Conservation (phyloP, 2,329 filamentous ascomycete species). For the Aspergillus unguis region DNA sequence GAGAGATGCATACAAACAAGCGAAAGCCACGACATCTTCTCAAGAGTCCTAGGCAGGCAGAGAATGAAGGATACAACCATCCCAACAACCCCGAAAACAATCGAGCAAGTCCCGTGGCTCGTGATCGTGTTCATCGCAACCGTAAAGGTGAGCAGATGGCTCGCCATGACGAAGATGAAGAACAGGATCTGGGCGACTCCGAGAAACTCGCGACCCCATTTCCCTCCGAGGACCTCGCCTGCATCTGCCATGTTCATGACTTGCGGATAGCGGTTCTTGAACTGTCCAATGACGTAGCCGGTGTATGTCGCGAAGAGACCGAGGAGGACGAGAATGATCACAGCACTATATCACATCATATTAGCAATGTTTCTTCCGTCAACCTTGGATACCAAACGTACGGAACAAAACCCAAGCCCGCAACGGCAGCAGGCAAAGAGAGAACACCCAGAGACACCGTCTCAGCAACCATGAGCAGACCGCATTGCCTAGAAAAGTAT, state of each 20-base stretch:
- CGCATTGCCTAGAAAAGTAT: slow-evolving; percentile 43
- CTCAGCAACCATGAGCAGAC: slow-evolving; percentile 57
- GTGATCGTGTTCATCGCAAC: slow-evolving; percentile 67
- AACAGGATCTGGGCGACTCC: slow-evolving; percentile 61
- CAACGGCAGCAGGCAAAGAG: slow-evolving; percentile 53
- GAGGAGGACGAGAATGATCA: slow-evolving; percentile 53
- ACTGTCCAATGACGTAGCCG: slow-evolving; percentile 59
- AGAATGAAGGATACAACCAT: slow-evolving; percentile 57
- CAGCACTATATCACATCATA: slow-evolving; percentile 33
- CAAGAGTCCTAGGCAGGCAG: slow-evolving; percentile 61
- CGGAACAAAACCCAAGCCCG: slow-evolving; percentile 53
- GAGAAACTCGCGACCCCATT: slow-evolving; percentile 59
- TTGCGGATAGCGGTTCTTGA: slow-evolving; percentile 56
- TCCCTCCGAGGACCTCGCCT: slow-evolving; percentile 60
- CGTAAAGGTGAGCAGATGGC: slow-evolving; percentile 68
- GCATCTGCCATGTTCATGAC: slow-evolving; percentile 67
- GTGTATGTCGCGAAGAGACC: slow-evolving; percentile 59
- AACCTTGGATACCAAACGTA: slow-evolving; percentile 22
- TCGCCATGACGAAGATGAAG: slow-evolving; percentile 66
- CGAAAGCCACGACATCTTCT: slow-evolving; percentile 61
- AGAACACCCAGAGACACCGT: slow-evolving; percentile 58
- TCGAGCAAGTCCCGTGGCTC: slow-evolving; percentile 59
- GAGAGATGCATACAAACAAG: slow-evolving; percentile 45
- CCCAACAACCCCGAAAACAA: slow-evolving; percentile 62
- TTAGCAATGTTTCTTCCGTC: neutral